Percentiles rank a stretch among this genome's conserved stretches.
Conservation (phyloP, 148 eudicot species). For the Agrostemma githago region DNA sequence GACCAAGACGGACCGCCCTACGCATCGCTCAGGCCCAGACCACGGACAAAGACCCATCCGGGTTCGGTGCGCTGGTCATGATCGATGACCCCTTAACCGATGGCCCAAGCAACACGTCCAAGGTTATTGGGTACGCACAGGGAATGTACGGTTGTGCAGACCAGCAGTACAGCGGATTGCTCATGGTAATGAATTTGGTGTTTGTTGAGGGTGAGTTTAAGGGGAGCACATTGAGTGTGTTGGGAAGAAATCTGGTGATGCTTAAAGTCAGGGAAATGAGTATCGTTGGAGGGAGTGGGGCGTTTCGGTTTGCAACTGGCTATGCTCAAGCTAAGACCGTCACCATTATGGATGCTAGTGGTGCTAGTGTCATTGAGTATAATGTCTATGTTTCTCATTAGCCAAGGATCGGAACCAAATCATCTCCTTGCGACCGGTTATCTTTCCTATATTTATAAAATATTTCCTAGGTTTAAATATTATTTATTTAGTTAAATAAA, state of each 20-base stretch:
- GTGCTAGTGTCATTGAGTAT: constrained; percentile 21
- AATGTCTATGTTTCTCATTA: constrained; percentile 9
- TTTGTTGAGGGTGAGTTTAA: constrained; percentile 29
- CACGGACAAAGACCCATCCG: constrained; percentile 7
- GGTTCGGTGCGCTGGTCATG: constrained; percentile 30
- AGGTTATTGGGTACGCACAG: constrained; percentile 33
- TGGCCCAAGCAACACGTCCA: constrained; percentile 27
- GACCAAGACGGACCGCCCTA: constrained; percentile 24
- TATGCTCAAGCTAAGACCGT: constrained; percentile 32
- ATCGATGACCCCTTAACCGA: constrained; percentile 37
- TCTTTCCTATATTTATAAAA: no score
- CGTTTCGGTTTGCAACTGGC: constrained; percentile 38
- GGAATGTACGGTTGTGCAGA: constrained; percentile 37
- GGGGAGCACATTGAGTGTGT: constrained; percentile 32
- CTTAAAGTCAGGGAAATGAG: constrained; percentile 28
- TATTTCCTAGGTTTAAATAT: no score
- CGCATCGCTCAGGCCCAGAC: constrained; percentile 24
- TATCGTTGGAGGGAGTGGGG: constrained; percentile 40
- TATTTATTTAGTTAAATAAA: no score
- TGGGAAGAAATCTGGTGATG: constrained; percentile 30
- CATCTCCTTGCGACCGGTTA: no score
- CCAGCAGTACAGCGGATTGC: constrained; percentile 9
- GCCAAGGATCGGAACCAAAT: no score
- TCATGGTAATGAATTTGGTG: constrained; percentile 29
- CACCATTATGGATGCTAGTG: constrained; percentile 20